Evolutionary conservation across 1,139 yeast genomes (phyloP).

Genomic region (Blastobotrys proliferans): DNA sequence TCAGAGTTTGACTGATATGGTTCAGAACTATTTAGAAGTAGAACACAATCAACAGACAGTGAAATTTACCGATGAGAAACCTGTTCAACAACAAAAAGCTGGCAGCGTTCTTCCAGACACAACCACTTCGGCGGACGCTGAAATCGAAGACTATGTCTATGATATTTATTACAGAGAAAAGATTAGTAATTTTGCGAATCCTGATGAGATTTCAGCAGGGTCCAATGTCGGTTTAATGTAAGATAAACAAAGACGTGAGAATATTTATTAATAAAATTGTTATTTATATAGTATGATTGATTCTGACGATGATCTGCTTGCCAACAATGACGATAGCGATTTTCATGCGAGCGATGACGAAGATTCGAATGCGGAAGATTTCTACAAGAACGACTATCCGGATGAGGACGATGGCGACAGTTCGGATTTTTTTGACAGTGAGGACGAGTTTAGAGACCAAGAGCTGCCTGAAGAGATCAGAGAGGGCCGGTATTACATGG

Average conservation of each 20-base stretch:
- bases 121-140: slow-evolving; percentile 26
- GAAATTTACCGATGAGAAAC: neutral
- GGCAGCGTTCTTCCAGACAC: slow-evolving; percentile 15
- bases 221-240: slow-evolving; percentile 37
- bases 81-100: neutral
- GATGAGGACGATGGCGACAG: slow-evolving; percentile 58
- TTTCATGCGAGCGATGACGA: slow-evolving; percentile 55
- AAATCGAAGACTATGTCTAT: slow-evolving; percentile 74
- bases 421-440: slow-evolving; percentile 7
- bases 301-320: slow-evolving; percentile 55
- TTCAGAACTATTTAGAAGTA: slow-evolving; percentile 48
- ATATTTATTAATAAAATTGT: neutral
- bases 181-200: slow-evolving; percentile 8
- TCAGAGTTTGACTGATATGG: slow-evolving; percentile 64
- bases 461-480: slow-evolving; percentile 10
- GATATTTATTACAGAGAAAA: slow-evolving; percentile 74
- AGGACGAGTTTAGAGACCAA: slow-evolving; percentile 15
- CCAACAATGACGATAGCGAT: slow-evolving; percentile 41
- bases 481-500: slow-evolving; percentile 14
- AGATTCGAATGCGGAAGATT: slow-evolving; percentile 81
- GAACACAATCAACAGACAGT: neutral
- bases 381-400: slow-evolving; percentile 90
- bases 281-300: slow-evolving; percentile 35
- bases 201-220: neutral
- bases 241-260: slow-evolving; percentile 20